Conservation (phyloP, 2,329 filamentous ascomycete genomes). For the Chaetomium sp. region DNA sequence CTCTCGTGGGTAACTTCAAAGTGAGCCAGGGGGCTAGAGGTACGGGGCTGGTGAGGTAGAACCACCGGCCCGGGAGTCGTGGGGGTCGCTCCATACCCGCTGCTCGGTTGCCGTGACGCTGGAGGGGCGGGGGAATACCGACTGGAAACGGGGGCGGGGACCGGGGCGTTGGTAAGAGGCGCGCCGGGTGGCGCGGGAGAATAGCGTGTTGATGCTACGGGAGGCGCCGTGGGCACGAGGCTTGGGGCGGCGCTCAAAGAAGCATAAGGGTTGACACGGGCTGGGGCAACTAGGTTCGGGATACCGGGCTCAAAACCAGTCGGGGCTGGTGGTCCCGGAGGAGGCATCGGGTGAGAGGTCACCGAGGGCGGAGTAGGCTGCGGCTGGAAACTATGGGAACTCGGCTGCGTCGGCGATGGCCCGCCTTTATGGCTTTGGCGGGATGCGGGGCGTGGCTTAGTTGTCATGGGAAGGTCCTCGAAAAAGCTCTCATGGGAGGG, state of each 20-base stretch:
- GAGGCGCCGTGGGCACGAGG: constrained; percentile 35
- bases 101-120: constrained; percentile 38
- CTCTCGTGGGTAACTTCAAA: constrained; percentile 57
- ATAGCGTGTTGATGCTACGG: constrained; percentile 53
- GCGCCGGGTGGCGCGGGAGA: constrained; percentile 58
- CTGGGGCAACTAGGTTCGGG: constrained; percentile 55
- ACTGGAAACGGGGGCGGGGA: constrained; percentile 45
- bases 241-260: constrained; percentile 42
- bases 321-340: constrained; percentile 35
- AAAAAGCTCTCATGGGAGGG: constrained; percentile 65
- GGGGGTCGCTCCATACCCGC: constrained; percentile 41
- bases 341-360: constrained; percentile 31
- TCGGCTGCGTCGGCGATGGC: constrained; percentile 48
- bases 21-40: constrained; percentile 66
- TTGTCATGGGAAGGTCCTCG: constrained; percentile 70
- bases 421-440: constrained; percentile 51
- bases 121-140: constrained; percentile 59
- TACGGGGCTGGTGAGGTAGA: constrained; percentile 63
- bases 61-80: constrained; percentile 48
- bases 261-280: constrained; percentile 58
- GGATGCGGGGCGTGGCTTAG: constrained; percentile 63
- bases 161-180: constrained; percentile 45
- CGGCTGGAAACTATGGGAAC: constrained; percentile 41
- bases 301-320: constrained; percentile 33
- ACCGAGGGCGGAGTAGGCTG: constrained; percentile 30